Percentiles rank a stretch among this genome's conserved stretches.
Conservation (phyloP, 352 stramenopile genomes). For the Globisporangium nunn region DNA sequence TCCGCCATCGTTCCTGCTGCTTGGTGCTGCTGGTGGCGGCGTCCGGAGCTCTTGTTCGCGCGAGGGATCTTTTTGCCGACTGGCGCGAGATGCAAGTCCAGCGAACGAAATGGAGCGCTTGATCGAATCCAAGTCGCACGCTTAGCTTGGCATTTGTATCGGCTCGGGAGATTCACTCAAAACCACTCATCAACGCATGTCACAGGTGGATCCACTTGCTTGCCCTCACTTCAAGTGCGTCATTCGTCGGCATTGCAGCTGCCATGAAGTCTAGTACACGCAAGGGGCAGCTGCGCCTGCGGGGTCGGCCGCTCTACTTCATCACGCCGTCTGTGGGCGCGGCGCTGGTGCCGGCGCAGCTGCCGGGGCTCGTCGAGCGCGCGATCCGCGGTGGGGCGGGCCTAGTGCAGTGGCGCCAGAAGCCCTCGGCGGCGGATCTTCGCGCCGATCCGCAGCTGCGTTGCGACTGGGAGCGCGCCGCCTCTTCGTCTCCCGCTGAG, state of each 20-base stretch:
- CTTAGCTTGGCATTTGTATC: background rate
- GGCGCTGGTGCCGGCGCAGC: slow-evolving; percentile 15
- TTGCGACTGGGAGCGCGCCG: slow-evolving; percentile 16
- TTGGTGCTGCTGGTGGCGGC: slow-evolving; percentile 21
- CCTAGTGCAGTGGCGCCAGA: slow-evolving; percentile 50
- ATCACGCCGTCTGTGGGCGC: slow-evolving; percentile 42
- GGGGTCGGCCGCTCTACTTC: slow-evolving; percentile 39
- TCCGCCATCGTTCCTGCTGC: slow-evolving; percentile 29
- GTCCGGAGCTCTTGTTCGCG: slow-evolving; percentile 3
- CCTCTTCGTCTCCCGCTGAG: background rate
- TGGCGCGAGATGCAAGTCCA: background rate
- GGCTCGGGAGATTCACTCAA: background rate
- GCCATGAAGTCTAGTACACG: background rate
- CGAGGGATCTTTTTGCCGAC: slow-evolving; percentile 8
- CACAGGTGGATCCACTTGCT: background rate
- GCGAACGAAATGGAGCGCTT: background rate
- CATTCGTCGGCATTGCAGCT: background rate
- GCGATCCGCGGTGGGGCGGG: slow-evolving; percentile 37
- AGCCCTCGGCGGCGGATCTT: slow-evolving; percentile 28
- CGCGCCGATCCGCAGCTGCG: slow-evolving; percentile 17
- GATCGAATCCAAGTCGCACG: too few relatives aligned
- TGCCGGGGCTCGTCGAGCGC: slow-evolving; percentile 30
- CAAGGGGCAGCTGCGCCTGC: background rate
- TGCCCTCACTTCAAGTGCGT: slow-evolving; percentile 1
- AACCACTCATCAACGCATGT: slow-evolving; percentile 1